These are phyloP conservation scores for Aegilops sharonensis DNA, from an alignment of 176 grass and related monocot species.

Conservation along the genomic window DNA sequence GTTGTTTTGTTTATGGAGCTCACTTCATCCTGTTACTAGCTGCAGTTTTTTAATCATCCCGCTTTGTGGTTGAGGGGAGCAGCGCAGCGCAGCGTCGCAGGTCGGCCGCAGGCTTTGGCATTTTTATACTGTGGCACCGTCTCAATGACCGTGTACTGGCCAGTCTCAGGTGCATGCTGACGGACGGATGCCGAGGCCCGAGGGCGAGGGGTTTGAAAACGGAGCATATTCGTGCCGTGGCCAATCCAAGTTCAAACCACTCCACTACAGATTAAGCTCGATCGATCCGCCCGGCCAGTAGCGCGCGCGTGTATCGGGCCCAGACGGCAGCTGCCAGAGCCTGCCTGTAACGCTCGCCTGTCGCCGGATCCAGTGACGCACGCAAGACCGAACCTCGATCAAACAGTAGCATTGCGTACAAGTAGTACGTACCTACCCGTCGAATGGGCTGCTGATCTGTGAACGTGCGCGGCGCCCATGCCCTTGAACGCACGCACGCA, in stretches of 20 bases:
- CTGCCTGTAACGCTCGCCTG: neutral
- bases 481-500: neutral
- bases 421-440: neutral
- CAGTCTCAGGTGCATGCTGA: neutral
- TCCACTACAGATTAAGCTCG: neutral
- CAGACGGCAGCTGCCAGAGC: neutral
- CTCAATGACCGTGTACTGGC: constrained; percentile 18
- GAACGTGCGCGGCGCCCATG: constrained; percentile 33
- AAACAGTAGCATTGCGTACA: constrained; percentile 3
- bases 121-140: neutral
- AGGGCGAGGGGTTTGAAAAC: neutral
- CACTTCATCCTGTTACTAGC: neutral
- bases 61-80: constrained; percentile 34
- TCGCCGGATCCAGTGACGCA: neutral
- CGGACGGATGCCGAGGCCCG: neutral
- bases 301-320: neutral
- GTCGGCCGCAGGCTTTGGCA: constrained; percentile 29
- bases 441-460: neutral
- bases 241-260: neutral
- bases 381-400: too few species aligned
- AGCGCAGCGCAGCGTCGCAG: constrained; percentile 29
- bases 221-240: neutral
- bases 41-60: neutral
- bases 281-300: neutral
- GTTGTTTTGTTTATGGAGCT: neutral